Evolutionary conservation across 2,329 filamentous ascomycete genomes (phyloP), one percentile per base, ranked within the genome.

Genomic region (Rhynchosporium graminicola): DNA sequence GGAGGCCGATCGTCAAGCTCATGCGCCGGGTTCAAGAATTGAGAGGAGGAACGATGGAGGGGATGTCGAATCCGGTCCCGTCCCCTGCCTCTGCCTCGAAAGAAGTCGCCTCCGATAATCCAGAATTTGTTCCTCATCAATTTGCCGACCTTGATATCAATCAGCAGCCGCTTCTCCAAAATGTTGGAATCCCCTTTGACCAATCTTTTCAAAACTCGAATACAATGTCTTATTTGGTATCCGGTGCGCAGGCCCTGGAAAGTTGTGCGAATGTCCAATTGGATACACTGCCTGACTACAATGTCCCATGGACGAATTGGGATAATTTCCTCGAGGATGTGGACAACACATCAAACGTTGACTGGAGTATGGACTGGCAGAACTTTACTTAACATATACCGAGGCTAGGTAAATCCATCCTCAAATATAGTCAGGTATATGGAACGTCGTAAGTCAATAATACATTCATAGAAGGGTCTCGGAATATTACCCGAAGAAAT

Each of bases 1-100:
- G 61, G 61, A 63, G 48, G 46, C 61, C 61, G 7, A 57, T 63
- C 20, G 47, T 59, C 15, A 63, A 63, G 38, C 36, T 63, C 4
- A 63, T 63, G 61, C 61, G 57, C 29, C 61, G 61, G 31, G 33
- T 60, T 28, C 51, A 60, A 15, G 46, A 28, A 33, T 26, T 60
- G 15, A 55, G 45, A 40, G 56, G 56, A n/a, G 28, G 20, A 7
- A 38, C 43, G 2, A 20, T 58, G 28, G 56, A 36, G 3, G 33
- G 42, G 5, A 48, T 58, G 45, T 36, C 56, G 15, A 28, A 29
- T 13, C 9, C 36, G 20, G n/a, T 48, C 28, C 26, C 29, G 8
- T 48, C 43, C 10, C 10, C 43, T 15, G 4, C 42, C 5, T 15
- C 43, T 42, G 33, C 6, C 3, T 15, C 12, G 5, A n/a, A 42